A percentile compares a stretch with the other conserved stretches of the same genome.
Conservation (phyloP, 257 asterid species). For the Osmanthus fragrans region DNA sequence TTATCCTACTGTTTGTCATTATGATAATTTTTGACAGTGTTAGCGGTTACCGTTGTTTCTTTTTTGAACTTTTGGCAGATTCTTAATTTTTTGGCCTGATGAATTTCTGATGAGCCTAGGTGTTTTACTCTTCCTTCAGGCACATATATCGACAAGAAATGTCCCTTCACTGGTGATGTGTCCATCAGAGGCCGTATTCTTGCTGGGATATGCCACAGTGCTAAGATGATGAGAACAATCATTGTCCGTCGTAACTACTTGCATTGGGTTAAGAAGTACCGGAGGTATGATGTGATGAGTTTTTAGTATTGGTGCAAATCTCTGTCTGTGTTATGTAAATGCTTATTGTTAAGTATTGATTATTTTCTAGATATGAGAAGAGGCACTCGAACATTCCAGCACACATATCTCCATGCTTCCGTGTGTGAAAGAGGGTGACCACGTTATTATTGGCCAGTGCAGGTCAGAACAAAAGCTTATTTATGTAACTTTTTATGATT, state of each 20-base stretch:
- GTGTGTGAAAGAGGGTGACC: conserved; percentile 69
- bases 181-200: conserved; percentile 69
- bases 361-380: conserved; percentile 49
- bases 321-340: not conserved
- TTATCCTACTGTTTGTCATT: not conserved
- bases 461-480: conserved; percentile 28
- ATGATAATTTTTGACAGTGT: not conserved
- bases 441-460: conserved; percentile 67
- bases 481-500: not conserved
- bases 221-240: conserved; percentile 65
- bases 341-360: not conserved
- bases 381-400: conserved; percentile 69
- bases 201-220: conserved; percentile 73
- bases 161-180: conserved; percentile 62
- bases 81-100: not conserved
- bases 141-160: conserved; percentile 55
- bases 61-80: not conserved
- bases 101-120: not conserved
- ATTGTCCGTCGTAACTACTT: conserved; percentile 56
- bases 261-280: conserved; percentile 68
- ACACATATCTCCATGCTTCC: conserved; percentile 65
- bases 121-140: conserved; percentile 17
- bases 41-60: not conserved
- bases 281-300: conserved; percentile 29
- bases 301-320: not conserved